phyloP scores from a whole-genome alignment of 768 basidiomycete genomes.

The Tephrocybe sp. region DNA sequence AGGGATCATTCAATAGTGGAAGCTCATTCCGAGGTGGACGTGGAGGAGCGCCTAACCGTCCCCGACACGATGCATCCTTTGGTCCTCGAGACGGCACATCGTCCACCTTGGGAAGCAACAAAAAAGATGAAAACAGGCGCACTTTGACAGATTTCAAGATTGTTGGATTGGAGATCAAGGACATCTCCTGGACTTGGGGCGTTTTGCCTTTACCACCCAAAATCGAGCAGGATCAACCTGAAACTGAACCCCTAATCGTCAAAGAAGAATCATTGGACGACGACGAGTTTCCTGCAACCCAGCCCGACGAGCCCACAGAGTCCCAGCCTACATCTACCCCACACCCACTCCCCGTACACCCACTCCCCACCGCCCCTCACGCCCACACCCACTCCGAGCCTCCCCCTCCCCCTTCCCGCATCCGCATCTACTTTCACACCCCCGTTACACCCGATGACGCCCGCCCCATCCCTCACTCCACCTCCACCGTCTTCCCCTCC shows the following conservation, averaged over 20 bases:
- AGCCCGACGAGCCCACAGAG: slow-evolving; percentile 22
- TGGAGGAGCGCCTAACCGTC: slow-evolving; percentile 46
- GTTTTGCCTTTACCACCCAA: slow-evolving; percentile 41
- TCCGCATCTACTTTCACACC: slow-evolving; percentile 92
- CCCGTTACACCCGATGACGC: slow-evolving; percentile 83
- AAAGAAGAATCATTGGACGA: slow-evolving; percentile 34
- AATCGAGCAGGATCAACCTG: slow-evolving; percentile 28
- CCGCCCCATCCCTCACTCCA: slow-evolving; percentile 66
- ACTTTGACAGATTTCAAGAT: slow-evolving; percentile 99
- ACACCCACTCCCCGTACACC: slow-evolving; percentile 25
- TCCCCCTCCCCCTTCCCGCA: slow-evolving; percentile 67
- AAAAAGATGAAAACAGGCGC: slow-evolving; percentile 86
- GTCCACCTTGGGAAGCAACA: slow-evolving; percentile 52
- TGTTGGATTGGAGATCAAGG: slow-evolving; percentile 81
- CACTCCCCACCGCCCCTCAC: background rate
- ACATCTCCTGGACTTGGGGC: slow-evolving; percentile 90
- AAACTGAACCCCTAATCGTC: slow-evolving; percentile 25
- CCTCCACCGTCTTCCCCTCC: slow-evolving; percentile 48
- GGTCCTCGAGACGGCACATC: slow-evolving; percentile 51
- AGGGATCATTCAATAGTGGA: slow-evolving; percentile 48
- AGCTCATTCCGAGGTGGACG: slow-evolving; percentile 28
- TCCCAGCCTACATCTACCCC: slow-evolving; percentile 22
- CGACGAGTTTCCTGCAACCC: slow-evolving; percentile 16
- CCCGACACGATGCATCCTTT: slow-evolving; percentile 45
- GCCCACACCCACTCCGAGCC: slow-evolving; percentile 20